Conservation (phyloP, 1,284 basidiomycete genomes). For the Vanrija sp. region DNA sequence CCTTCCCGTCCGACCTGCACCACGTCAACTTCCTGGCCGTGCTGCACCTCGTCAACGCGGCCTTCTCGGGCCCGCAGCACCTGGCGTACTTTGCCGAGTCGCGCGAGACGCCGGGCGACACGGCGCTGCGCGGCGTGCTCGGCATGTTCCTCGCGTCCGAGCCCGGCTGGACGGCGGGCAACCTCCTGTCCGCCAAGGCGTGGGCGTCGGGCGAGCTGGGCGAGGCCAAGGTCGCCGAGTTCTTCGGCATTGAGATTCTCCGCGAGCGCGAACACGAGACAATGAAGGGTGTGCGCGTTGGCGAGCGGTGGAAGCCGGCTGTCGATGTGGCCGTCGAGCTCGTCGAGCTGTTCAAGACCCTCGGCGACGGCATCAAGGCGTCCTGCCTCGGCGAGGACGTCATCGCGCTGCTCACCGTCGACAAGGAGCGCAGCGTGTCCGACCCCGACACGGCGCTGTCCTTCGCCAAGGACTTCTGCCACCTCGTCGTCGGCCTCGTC, state of each 20-base stretch:
- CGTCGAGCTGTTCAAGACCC: slow-evolving; percentile 14
- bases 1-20: slow-evolving; percentile 33
- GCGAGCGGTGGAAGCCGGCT: slow-evolving; percentile 25
- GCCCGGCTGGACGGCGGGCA: slow-evolving; percentile 19
- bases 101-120: slow-evolving; percentile 15
- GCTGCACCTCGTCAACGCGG: slow-evolving; percentile 23
- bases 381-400: slow-evolving; percentile 31
- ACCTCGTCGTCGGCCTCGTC: slow-evolving; percentile 16
- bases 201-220: slow-evolving; percentile 21
- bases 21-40: slow-evolving; percentile 29
- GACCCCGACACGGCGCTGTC: slow-evolving; percentile 5
- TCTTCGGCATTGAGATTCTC: slow-evolving; percentile 29
- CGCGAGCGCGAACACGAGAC: slow-evolving; percentile 33
- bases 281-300: slow-evolving; percentile 28
- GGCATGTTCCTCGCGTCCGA: slow-evolving; percentile 32
- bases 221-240: slow-evolving; percentile 24
- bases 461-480: slow-evolving; percentile 21
- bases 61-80: slow-evolving; percentile 21
- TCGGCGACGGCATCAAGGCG: slow-evolving; percentile 15
- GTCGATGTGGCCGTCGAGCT: slow-evolving; percentile 17
- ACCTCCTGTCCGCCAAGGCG: slow-evolving; percentile 21
- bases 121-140: slow-evolving; percentile 28
- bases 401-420: slow-evolving; percentile 4
- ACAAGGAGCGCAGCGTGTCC: slow-evolving; percentile 1
- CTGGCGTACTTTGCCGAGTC: slow-evolving; percentile 20